Evolutionary conservation across 2,329 filamentous ascomycete genomes (phyloP).

Genomic region (Triangularia setosa): DNA sequence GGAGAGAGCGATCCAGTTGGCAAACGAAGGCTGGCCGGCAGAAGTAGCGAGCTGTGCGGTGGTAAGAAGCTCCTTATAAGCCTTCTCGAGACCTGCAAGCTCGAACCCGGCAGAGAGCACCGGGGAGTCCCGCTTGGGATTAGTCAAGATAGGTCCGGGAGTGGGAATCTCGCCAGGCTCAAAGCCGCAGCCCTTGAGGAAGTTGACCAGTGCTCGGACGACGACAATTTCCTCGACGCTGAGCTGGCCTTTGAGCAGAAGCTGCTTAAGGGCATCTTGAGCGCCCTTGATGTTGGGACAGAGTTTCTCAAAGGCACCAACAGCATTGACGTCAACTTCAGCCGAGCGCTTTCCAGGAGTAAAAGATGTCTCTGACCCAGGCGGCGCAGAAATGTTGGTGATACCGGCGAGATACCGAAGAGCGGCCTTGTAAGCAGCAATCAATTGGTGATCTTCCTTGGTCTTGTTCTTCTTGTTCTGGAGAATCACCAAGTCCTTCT

Average conservation of each 20-base stretch:
- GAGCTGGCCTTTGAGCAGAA: constrained; percentile 22
- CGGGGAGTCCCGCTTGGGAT: constrained; percentile 23
- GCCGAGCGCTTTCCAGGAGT: constrained; percentile 24
- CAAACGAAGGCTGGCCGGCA: constrained; percentile 16
- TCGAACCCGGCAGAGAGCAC: constrained; percentile 19
- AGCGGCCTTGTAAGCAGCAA: constrained; percentile 16
- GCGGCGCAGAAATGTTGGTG: constrained; percentile 18
- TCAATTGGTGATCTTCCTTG: constrained; percentile 14
- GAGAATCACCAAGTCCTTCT: constrained; percentile 15
- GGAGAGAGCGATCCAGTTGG: constrained; percentile 23
- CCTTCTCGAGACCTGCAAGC: constrained; percentile 22
- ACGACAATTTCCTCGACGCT: constrained; percentile 19
- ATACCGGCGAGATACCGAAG: constrained; percentile 21
- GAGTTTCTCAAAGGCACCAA: constrained; percentile 45
- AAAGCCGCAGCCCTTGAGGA: constrained; percentile 34
- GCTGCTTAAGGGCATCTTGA: constrained; percentile 20
- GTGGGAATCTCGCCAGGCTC: neutral
- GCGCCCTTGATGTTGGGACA: constrained; percentile 76
- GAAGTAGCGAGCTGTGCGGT: constrained; percentile 5
- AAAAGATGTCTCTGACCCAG: constrained; percentile 22
- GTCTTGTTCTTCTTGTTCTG: constrained; percentile 25
- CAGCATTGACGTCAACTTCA: constrained; percentile 1
- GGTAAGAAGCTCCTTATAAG: constrained; percentile 19
- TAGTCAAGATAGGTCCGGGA: constrained; percentile 27
- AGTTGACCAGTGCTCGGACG: constrained; percentile 20